These are phyloP conservation scores for Ephemerocybe angulata DNA, from an alignment of 768 basidiomycete genomes.

Conservation along the genomic window DNA sequence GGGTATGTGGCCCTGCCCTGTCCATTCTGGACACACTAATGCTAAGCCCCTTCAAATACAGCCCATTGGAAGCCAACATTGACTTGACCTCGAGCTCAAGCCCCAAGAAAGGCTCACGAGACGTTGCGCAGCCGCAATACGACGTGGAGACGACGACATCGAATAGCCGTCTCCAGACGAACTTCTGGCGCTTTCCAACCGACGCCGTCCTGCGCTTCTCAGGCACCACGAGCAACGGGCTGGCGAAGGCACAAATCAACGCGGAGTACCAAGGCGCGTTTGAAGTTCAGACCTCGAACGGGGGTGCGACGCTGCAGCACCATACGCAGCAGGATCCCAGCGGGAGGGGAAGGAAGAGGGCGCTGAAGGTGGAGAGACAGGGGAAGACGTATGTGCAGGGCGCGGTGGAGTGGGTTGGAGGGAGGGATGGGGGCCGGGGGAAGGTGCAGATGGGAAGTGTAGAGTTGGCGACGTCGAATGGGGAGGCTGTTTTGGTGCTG, in stretches of 20 bases:
- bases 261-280: conserved; percentile 39
- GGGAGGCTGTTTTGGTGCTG: background rate
- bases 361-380: background rate
- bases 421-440: background rate
- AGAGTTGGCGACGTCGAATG: conserved; percentile 1
- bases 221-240: conserved; percentile 32
- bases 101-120: conserved; percentile 17
- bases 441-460: background rate
- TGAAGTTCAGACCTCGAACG: conserved; percentile 12
- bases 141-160: conserved; percentile 26
- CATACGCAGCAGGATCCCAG: background rate
- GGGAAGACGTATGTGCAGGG: no score
- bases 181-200: conserved; percentile 29
- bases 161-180: conserved; percentile 30
- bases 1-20: background rate
- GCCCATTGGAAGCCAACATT: conserved; percentile 13
- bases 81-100: conserved; percentile 3
- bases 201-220: conserved; percentile 28
- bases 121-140: conserved; percentile 17
- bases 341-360: conserved; percentile 1
- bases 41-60: background rate
- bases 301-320: background rate
- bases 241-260: conserved; percentile 29
- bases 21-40: background rate
- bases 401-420: background rate